Base-by-base conservation (phyloP, 2,329 filamentous ascomycete species). In the Tolypocladium guangdongense region DNA sequence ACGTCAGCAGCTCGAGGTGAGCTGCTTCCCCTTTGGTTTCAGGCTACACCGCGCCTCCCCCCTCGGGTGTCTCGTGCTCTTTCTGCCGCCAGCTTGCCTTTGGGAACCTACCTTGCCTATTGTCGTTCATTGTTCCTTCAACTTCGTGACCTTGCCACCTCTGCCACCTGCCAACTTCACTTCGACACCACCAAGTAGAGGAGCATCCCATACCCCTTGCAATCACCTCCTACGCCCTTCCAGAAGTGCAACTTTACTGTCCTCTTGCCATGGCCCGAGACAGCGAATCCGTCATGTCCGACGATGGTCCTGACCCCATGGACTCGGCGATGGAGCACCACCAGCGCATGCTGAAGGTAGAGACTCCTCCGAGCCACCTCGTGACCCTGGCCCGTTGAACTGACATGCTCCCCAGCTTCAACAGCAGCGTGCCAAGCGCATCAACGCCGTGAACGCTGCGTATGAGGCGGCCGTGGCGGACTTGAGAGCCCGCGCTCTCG, bases 361-460 rank as follows among this genome's bases (percentile, higher is more conserved):
- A 33, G 10, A 12, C 27, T 20, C 43, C 18, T 32, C 43, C 27
- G 30, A 33, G 45, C 43, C 22, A 30, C n/a, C 7, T 12, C 18
- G 6, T 6, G 27, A 20, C 16, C 16, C 16, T 7, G 43, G 30
- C 18, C 5, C 10, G 10, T 10, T 18, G 33, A 30, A 16, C 32
- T 49, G 38, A 35, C 35, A 32, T 7, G 33, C 24, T 38, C 7
- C 18, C 2, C 16, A 70, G 68, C 52, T 70, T 8, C 68, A 64
- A 38, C 64, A 54, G 20, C 58, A 66, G 38, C 63, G 66, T n/a
- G 59, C 63, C 38, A 57, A 61, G 32, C 60, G 57, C 12, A 60
- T 65, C 49, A 57, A 56, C n/a, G 54, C 54, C 2, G 57, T 66
- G 20, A 51, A 63, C 3, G 51, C 50, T 6, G 61, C 66, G 32